phyloP scores from a whole-genome alignment of 1,284 basidiomycete species.

The Sphaerobolus stellatus region DNA sequence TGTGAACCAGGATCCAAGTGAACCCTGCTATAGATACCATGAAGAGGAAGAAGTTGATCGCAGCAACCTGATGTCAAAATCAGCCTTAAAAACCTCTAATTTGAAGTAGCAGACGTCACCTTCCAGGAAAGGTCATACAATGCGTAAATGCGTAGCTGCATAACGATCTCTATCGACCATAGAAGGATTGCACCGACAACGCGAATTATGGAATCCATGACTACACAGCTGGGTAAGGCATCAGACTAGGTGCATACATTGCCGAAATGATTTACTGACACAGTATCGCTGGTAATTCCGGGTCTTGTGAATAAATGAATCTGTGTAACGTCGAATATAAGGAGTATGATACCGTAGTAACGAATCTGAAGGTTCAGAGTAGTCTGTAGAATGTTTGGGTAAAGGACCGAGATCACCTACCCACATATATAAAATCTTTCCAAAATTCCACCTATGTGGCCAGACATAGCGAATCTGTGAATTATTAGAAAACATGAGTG shows the following conservation, averaged over 20 bases:
- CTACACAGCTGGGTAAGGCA: slow-evolving; percentile 30
- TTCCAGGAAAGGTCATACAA: slow-evolving; percentile 38
- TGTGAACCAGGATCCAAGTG: slow-evolving; percentile 37
- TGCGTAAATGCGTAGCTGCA: slow-evolving; percentile 42
- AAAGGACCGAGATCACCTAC: not conserved
- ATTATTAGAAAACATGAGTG: not conserved
- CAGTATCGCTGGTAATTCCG: slow-evolving; percentile 7
- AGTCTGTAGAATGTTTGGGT: not conserved
- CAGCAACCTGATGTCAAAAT: slow-evolving; percentile 20
- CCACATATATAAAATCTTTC: slow-evolving; percentile 2
- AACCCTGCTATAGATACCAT: slow-evolving; percentile 37
- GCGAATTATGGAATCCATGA: slow-evolving; percentile 37
- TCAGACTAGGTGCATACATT: not conserved
- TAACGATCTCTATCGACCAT: slow-evolving; percentile 43
- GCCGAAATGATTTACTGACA: slow-evolving; percentile 8
- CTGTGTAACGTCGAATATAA: slow-evolving; percentile 41
- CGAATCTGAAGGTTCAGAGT: slow-evolving; percentile 32
- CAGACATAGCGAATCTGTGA: slow-evolving; percentile 1
- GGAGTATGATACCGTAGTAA: slow-evolving; percentile 42
- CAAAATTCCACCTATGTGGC: too few relatives aligned
- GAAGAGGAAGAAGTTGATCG: slow-evolving; percentile 39
- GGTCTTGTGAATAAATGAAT: slow-evolving; percentile 37
- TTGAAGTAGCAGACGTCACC: slow-evolving; percentile 18
- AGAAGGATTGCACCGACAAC: slow-evolving; percentile 40
- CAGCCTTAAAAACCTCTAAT: not conserved